Evolutionary conservation across 768 basidiomycete species (phyloP).

Genomic region (Stropharia rugosoannulata): DNA sequence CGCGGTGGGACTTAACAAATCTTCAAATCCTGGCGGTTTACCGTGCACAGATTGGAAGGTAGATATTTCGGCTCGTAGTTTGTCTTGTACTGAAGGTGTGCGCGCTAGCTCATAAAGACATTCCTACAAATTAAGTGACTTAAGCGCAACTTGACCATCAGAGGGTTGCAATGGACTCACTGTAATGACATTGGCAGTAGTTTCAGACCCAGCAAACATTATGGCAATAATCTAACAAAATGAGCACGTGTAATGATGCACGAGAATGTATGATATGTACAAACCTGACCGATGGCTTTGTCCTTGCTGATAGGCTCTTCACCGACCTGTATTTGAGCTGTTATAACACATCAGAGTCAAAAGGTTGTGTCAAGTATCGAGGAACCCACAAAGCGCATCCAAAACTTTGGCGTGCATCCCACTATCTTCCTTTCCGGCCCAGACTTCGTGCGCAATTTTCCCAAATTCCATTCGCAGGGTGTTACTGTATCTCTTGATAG

Average conservation of each 20-base stretch:
- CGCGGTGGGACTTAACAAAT: background rate
- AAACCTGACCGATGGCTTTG: background rate
- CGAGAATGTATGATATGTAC: background rate
- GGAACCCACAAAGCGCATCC: background rate
- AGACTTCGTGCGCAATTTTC: slow-evolving; percentile 1
- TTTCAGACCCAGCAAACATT: slow-evolving; percentile 3
- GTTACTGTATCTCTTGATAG: background rate
- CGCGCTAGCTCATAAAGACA: slow-evolving; percentile 2
- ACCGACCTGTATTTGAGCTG: background rate
- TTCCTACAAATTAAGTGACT: background rate
- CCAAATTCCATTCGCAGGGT: slow-evolving; percentile 3
- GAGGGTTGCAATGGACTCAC: background rate
- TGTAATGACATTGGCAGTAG: slow-evolving; percentile 1
- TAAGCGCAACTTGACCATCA: background rate
- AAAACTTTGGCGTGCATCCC: slow-evolving; percentile 5
- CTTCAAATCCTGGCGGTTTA: background rate
- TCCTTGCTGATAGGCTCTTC: slow-evolving; percentile 1
- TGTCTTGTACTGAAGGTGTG: background rate
- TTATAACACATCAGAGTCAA: background rate
- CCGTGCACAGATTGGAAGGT: background rate
- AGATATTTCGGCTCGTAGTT: slow-evolving; percentile 1
- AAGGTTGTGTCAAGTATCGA: background rate
- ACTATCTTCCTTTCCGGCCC: background rate
- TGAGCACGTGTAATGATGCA: background rate
- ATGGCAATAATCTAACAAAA: background rate